Conservation (phyloP, 2,329 filamentous ascomycete genomes). For the Trichophyton schoenleinii region DNA sequence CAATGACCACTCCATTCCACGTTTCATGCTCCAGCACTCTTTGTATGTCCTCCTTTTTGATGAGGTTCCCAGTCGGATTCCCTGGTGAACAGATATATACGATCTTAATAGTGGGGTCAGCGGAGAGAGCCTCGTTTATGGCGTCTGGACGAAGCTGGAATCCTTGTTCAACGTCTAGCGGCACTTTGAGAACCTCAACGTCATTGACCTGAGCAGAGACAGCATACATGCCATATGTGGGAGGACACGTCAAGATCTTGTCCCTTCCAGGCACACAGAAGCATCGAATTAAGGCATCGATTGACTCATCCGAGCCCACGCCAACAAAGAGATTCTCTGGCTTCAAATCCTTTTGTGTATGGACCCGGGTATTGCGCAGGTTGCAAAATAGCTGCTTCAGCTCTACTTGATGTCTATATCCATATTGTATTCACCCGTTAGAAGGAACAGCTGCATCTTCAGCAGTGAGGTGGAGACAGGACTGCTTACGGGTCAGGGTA, state of each 20-base stretch:
- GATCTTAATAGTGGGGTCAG: slow-evolving; percentile 61
- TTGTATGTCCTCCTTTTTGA: slow-evolving; percentile 62
- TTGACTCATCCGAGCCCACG: slow-evolving; percentile 91
- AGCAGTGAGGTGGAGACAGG: neutral
- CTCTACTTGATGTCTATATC: slow-evolving; percentile 58
- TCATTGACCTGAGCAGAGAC: slow-evolving; percentile 95
- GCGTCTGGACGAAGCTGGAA: slow-evolving; percentile 64
- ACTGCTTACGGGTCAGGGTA: slow-evolving; percentile 68
- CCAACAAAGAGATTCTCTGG: slow-evolving; percentile 86
- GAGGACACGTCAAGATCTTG: slow-evolving; percentile 86
- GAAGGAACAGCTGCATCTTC: neutral
- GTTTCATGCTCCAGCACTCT: slow-evolving; percentile 68
- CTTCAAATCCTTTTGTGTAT: slow-evolving; percentile 59
- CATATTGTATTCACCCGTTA: neutral
- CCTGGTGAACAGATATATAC: slow-evolving; percentile 89
- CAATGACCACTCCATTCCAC: slow-evolving; percentile 88
- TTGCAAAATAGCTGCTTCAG: slow-evolving; percentile 79
- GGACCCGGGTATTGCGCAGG: slow-evolving; percentile 68
- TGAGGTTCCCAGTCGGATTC: slow-evolving; percentile 75
- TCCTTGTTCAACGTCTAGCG: slow-evolving; percentile 55
- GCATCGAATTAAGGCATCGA: slow-evolving; percentile 83
- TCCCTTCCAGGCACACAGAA: slow-evolving; percentile 83
- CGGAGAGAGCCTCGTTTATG: slow-evolving; percentile 53
- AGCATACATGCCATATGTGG: slow-evolving; percentile 96
- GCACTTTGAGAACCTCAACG: slow-evolving; percentile 72